Evolutionary conservation across 2,329 filamentous ascomycete genomes (phyloP), one percentile per base, ranked within the genome.

Genomic region (Xylariales sp.): DNA sequence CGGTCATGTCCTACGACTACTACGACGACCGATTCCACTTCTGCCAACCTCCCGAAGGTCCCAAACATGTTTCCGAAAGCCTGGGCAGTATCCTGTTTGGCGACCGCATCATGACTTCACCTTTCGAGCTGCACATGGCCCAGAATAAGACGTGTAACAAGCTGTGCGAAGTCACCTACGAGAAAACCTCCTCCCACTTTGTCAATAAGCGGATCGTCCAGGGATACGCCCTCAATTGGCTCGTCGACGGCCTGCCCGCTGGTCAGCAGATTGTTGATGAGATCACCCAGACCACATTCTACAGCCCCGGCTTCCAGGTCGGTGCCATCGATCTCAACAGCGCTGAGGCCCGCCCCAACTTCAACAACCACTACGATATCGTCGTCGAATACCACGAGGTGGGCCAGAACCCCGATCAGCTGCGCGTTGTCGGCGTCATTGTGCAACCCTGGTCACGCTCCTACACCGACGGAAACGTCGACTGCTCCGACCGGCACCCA

Each of bases 311-410:
- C 1, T 98, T 98, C 62, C 74, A 87, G 38, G 72, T 97, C 37
- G 89, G 89, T 15, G 56, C 64, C 37, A 61, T 69, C 68, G 49
- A 52, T 4, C 29, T 33, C 17, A 46, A 40, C 33, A 66, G 74
- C 20, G 70, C 75, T 5, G 70, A 76, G 29, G 73, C 74, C 23
- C 70, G 82, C 28, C 62, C 80, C 15, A 64, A 67, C 30, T 73
- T 98, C 58, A 88, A 96, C 70, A 98, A 96, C 62, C 93, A 98
- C 63, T 97, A 94, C 66, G 85, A 97, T 51, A 96, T 98, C 51
- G 63, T 83, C 34, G 78, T 98, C 54, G 91, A 98, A 52, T 97
- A 95, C 56, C 93, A 98, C 59, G 75, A 87, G 53, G 84, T 91
- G 27, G 74, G 70, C 48, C 74, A 74, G 12, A 72, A 77, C 46